Evolutionary conservation across 164 flowering plant species (phyloP), one percentile per base, ranked within the genome.

Genomic region (Magnolia officinalis): DNA sequence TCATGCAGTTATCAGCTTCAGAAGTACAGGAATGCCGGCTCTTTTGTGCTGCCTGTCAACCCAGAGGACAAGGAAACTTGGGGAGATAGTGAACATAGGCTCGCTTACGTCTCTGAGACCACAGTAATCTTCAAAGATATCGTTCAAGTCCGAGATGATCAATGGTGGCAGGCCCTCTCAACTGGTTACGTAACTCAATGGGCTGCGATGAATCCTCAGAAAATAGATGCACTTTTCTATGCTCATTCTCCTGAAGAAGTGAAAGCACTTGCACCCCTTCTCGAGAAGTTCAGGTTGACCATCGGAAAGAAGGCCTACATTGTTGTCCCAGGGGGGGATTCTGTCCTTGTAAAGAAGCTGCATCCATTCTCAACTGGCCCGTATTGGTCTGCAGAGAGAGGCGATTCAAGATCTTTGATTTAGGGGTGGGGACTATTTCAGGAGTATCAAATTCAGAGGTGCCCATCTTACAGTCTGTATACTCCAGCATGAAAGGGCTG

Each of bases 31-130:
- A 80, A 89, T 78, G 98, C 98, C 0, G 91, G 94, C 51, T 96
- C 99, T 11, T 94, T 83, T 78, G 99, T 96, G 59, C 87, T 96
- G 21, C 98, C 99, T 0, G 95, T 94, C 21, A 92, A 96, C 20
- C 93, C 91, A 2, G 86, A 86, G 0, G 97, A 94, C 84, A 90
- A 92, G 80, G 97, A 89, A 71, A 96, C 99, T 1, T 94, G 98
- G 99, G 99, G 98, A 1, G 98, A 94, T 73, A 92, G 99, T 80
- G 99, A 96, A 59, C 99, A 96, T 78, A 82, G 99, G 80, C 94
- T 96, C 4, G 99, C 98, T 9, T 96, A 94, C 77, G 96, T 96
- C 13, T 94, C 99, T 0, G 97, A 96, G 80, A 96, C 99, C 49
- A 96, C 99, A 5, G 99, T 94, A 1, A 96, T 96, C 19, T 96